These are phyloP conservation scores for Casaregolazyma suthepensis DNA, from an alignment of 1,139 yeast species.

Conservation along the genomic window DNA sequence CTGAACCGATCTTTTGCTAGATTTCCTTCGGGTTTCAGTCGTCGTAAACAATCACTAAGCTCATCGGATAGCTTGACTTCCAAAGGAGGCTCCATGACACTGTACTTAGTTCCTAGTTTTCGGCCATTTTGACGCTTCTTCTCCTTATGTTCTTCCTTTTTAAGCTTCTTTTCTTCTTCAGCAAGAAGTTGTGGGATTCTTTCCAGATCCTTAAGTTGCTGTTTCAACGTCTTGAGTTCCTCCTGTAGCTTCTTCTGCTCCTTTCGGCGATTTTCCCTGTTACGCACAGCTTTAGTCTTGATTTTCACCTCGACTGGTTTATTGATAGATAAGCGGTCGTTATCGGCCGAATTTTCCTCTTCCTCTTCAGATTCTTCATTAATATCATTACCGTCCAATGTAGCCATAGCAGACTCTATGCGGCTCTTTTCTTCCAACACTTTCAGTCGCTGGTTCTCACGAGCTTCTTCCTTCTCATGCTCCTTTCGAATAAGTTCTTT, in stretches of 20 bases:
- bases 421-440: constrained; percentile 56
- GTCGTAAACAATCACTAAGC: constrained; percentile 75
- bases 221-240: constrained; percentile 56
- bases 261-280: constrained; percentile 60
- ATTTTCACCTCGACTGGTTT: constrained; percentile 62
- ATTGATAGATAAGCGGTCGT: constrained; percentile 55
- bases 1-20: constrained; percentile 76
- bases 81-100: constrained; percentile 55
- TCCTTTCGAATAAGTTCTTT: constrained; percentile 61
- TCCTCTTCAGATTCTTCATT: constrained; percentile 34
- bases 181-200: constrained; percentile 30
- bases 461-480: constrained; percentile 56
- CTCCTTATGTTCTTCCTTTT: constrained; percentile 11
- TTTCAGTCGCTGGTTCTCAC: constrained; percentile 56
- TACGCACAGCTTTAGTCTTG: constrained; percentile 74
- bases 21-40: constrained; percentile 87
- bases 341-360: constrained; percentile 29
- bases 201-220: constrained; percentile 48
- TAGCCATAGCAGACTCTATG: constrained; percentile 58
- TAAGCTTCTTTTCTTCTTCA: constrained; percentile 20
- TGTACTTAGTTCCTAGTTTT: constrained; percentile 41
- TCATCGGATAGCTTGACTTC: constrained; percentile 91
- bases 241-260: constrained; percentile 50
- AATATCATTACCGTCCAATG: constrained; percentile 40
- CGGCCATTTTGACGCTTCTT: constrained; percentile 24